A percentile compares a stretch with the other conserved stretches of the same genome.
phyloP scores from a whole-genome alignment of 2,329 filamentous ascomycete species.

The Neopestalotiopsis rosae region DNA sequence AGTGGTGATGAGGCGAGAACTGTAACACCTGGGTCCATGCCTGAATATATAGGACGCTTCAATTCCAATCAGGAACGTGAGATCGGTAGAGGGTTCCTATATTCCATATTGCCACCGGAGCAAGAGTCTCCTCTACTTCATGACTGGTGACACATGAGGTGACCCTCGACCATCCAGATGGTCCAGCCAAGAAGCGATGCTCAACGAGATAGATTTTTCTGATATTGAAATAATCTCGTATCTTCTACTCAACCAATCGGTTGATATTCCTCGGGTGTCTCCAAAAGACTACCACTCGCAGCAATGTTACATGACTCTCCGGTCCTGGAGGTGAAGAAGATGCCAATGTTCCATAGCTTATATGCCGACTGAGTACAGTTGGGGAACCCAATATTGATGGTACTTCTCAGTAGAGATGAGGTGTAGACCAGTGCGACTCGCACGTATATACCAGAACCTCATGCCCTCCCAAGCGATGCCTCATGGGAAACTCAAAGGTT shows the following conservation, averaged over 20 bases:
- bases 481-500: too few species aligned
- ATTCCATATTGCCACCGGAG: slow-evolving; percentile 11
- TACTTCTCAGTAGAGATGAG: too few species aligned
- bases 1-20: not conserved
- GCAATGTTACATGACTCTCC: not conserved
- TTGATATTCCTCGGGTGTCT: not conserved
- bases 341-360: not conserved
- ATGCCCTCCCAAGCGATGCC: too few species aligned
- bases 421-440: too few species aligned
- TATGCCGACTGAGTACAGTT: not conserved
- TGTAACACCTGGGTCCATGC: too few species aligned
- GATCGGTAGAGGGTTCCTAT: not conserved
- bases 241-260: not conserved
- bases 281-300: not conserved
- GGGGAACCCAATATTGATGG: not conserved
- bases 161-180: not conserved
- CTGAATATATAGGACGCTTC: not conserved
- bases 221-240: not conserved
- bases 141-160: not conserved
- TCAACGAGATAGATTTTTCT: not conserved
- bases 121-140: not conserved
- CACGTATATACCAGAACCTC: too few species aligned
- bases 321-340: not conserved
- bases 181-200: not conserved
- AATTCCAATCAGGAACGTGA: not conserved